Evolutionary conservation across 2,329 filamentous ascomycete genomes (phyloP), one percentile per base, ranked within the genome.

Genomic region (Aspergillus tamarii): DNA sequence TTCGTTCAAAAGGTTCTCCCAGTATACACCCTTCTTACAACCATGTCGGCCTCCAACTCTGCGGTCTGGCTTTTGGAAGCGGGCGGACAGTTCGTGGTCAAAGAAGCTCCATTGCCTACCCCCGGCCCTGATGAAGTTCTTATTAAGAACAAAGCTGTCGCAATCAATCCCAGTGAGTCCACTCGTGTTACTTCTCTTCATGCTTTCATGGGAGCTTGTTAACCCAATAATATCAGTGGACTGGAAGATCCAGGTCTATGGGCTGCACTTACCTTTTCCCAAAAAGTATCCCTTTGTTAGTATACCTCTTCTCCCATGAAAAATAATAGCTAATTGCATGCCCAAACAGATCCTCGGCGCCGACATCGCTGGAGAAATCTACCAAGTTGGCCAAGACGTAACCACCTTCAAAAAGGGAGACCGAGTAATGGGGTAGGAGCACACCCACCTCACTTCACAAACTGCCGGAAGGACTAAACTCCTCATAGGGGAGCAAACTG

Each of bases 281-380:
- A 53, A 30, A 11, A 11, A 32, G 16, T 53, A 53, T 9, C 50
- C 50, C 7, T 53, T 53, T 19, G 50, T 53, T 11, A 10, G 50
- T 32, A 32, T 32, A 34, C 19, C 26, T 1, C 30, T 1, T 53
- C 28, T 32, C 14, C 9, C 16, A n/a, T 5, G 8, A 30, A 53
- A 32, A 53, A n/a, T 9, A 32, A n/a, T 12, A 12, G 4, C 30
- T 34, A 34, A 53, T 19, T 23, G 43, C 59, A 59, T 19, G n/a
- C 57, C 36, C 26, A n/a, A 30, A n/a, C 3, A 53, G 28, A 73
- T 81, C 32, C 67, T 81, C 30, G 83, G 83, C 14, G 72, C 69
- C 16, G 82, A 84, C 67, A 74, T 83, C 3, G 80, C 82, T 0
- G 83, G 83, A 11, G 79, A 81, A 59, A 74, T 84, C 14, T 69